A percentile compares a stretch with the other conserved stretches of the same genome.
These are phyloP conservation scores for Pinus tabuliformis DNA, from an alignment of 75 land plant genomes.

Conservation along the genomic window DNA sequence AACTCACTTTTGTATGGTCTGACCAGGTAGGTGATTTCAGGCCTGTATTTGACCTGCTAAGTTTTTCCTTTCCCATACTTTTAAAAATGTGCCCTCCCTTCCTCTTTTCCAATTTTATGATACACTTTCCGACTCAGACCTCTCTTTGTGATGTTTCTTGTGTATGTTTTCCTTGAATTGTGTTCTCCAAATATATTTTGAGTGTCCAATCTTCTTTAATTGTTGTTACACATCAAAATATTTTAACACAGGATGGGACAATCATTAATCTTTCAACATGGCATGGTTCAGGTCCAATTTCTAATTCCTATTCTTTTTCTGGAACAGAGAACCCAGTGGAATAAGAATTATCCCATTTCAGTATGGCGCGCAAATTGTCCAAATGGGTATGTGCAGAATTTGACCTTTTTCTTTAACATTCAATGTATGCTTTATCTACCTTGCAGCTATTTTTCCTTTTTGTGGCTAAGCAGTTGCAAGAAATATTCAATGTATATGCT, in stretches of 20 bases:
- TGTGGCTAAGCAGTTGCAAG: no score
- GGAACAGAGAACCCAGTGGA: conserved; percentile 21
- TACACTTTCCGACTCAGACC: no score
- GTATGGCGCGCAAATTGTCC: conserved; percentile 4
- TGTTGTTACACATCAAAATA: neutral
- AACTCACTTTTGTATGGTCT: conserved; percentile 30
- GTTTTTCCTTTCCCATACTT: no score
- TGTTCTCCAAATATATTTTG: neutral
- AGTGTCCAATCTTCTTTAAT: neutral
- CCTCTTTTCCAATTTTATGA: neutral
- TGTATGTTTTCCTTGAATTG: neutral
- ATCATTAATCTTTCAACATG: neutral
- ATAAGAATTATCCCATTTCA: conserved; percentile 12
- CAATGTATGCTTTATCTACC: neutral
- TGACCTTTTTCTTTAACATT: neutral
- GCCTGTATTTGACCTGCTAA: neutral
- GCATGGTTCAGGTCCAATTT: neutral
- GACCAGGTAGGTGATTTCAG: conserved; percentile 18
- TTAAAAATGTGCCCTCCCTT: neutral
- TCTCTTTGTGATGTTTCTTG: neutral
- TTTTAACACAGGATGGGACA: no score
- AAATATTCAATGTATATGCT: no score
- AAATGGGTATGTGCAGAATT: conserved; percentile 5
- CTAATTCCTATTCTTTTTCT: conserved; percentile 3
- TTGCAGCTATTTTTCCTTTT: no score